Base-by-base conservation (phyloP, 805 yeast species). In the Candida khao-thaluensis region DNA sequence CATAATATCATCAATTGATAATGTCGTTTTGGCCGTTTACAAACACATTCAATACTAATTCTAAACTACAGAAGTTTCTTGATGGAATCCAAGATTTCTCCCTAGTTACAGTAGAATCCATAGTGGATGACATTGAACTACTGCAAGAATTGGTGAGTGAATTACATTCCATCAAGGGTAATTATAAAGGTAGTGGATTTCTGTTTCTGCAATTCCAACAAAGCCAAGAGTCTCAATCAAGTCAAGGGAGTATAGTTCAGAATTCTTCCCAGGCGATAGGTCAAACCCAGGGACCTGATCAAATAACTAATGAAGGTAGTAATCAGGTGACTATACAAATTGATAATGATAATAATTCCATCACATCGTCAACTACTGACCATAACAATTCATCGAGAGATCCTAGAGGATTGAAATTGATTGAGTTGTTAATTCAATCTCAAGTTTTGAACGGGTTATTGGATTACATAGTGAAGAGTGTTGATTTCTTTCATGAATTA, bases 351-450 rank as follows among this genome's bases (percentile, higher is more conserved):
- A 48, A 49, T n/a, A 57, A 49, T 16, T 64, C 70, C 10, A 48
- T 66, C 14, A 48, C 66, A 0, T 66, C 72, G 5, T 57, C 66
- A 11, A 64, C 50, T 10, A 57, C 59, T 16, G 69, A 63, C 17
- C 27, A 32, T 30, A 38, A 38, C 27, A 35, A 41, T 9, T 48
- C 47, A 23, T 49, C 37, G 30, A 67, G 63, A 38, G 71, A 64
- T 37, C 58, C 65, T 6, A 55, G 70, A 22, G 66, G 69, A 5
- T 59, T 60, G 27, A 82, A 84, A 54, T 72, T 93, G 35, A 71
- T 90, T 27, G 93, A 88, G 52, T 82, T 82, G 52, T 68, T 93
- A 40, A 74, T 91, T 46, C 86, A 85, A 54, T 89, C 93, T 11
- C 85, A 81, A 38, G 78, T 87, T 11, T 59, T 91, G 43, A 73